These are phyloP conservation scores for Crithidia sp. DNA, from an alignment of 208 protist genomes.

Conservation along the genomic window DNA sequence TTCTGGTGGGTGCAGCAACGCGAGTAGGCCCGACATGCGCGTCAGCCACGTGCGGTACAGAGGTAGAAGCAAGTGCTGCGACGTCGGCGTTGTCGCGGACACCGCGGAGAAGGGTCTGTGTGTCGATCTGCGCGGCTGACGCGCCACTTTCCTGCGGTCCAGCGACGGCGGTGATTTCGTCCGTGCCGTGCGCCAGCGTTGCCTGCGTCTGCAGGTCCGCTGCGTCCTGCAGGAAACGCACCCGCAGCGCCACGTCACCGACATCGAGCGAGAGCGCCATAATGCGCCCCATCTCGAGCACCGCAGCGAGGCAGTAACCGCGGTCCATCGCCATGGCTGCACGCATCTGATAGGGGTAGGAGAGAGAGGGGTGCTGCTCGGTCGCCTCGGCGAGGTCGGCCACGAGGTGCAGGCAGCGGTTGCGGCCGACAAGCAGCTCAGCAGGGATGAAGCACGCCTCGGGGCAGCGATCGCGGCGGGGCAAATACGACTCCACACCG, in stretches of 20 bases:
- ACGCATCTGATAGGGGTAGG: conserved; percentile 47
- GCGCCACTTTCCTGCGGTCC: too few relatives aligned
- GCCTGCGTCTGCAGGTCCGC: conserved; percentile 5
- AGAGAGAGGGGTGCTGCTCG: conserved; percentile 35
- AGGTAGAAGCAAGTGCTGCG: neutral
- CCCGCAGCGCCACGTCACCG: conserved; percentile 43
- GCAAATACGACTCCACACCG: conserved; percentile 7
- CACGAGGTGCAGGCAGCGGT: conserved; percentile 25
- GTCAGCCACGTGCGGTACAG: conserved; percentile 18
- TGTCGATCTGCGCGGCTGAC: neutral
- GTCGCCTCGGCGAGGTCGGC: conserved; percentile 37
- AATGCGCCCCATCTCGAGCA: conserved; percentile 41
- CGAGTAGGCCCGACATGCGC: conserved; percentile 17
- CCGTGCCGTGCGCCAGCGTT: neutral
- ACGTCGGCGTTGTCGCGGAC: neutral
- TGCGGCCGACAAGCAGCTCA: conserved; percentile 40
- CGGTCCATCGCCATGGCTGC: conserved; percentile 57
- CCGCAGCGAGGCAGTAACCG: conserved; percentile 37
- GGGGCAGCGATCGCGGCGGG: conserved; percentile 35
- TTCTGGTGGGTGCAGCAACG: conserved; percentile 21
- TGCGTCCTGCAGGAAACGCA: conserved; percentile 42
- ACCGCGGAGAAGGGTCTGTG: neutral
- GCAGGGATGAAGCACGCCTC: conserved; percentile 36
- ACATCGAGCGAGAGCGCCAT: conserved; percentile 34
- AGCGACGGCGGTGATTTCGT: too few relatives aligned